Evolutionary conservation across 495 filamentous ascomycete species (phyloP), one percentile per base, ranked within the genome.

Genomic region (Pyrenula massariospora): DNA sequence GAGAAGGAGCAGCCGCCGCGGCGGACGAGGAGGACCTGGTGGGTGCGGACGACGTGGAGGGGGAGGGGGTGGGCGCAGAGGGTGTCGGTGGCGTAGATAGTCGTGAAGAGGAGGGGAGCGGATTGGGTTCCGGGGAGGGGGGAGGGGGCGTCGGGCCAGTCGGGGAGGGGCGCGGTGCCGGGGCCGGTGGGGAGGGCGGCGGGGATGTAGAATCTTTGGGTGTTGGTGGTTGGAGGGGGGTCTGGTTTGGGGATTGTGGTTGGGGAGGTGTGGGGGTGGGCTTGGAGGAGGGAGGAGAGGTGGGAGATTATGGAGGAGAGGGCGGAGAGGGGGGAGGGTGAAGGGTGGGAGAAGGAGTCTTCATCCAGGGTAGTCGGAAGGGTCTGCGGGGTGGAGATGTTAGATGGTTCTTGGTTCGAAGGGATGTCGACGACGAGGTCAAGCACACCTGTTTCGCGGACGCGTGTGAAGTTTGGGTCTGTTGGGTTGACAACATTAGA

Each of bases 1-100:
- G 78, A 80, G 69, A 97, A 97, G 47, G 75, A 86, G 70, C 93
- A 98, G 2, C 81, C 84, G 20, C 93, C 93, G 21, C 93, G 85
- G 25, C 81, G 84, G 57, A 97, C 77, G 23, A 96, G 79, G 57
- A 98, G 80, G 15, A 96, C 74, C 59, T 95, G 83, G 67, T 94
- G 77, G n/a, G 71, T 73, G 12, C 80, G 81, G 0, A 80, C 76
- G 2, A 84, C 74, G 0, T 77, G 68, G 12, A 79, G 73, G 0
- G 84, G 81, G 0, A 95, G 74, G 19, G 75, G 77, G 15, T 73
- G 68, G 48, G 79, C 62, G 69, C 91, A 96, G 55, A 84, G 77
- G 15, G 84, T 76, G 56, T 75, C 84, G 21, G 87, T 82, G 57
- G 88, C 77, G 71, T 86, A 90, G 58, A 95, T 73, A 10, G 66